Percentiles rank a stretch among this genome's conserved stretches.
These are phyloP conservation scores for Crataegus laevigata DNA, from an alignment of 306 rosid genomes.

Conservation along the genomic window DNA sequence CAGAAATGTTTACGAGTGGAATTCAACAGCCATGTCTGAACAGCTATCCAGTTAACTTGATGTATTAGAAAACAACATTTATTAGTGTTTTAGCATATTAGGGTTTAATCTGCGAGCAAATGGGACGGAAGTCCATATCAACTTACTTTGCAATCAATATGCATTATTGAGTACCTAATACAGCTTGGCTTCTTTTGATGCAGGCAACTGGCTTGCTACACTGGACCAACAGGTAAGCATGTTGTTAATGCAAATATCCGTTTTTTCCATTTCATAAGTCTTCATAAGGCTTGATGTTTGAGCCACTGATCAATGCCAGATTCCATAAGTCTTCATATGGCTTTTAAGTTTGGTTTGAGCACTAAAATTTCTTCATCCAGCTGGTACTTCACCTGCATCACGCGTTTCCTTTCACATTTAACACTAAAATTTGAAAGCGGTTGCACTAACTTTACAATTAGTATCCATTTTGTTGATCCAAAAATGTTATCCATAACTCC, in stretches of 20 bases:
- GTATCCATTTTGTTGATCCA: not conserved
- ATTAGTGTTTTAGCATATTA: not conserved
- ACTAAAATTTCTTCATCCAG: not conserved
- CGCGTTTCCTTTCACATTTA: not conserved
- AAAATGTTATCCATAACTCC: not conserved
- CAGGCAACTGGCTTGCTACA: slow-evolving; percentile 50
- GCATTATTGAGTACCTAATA: slow-evolving; percentile 2
- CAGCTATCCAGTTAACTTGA: not conserved
- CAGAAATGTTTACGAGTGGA: not conserved
- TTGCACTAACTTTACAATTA: not conserved
- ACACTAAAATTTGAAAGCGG: not conserved
- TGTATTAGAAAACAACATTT: not conserved
- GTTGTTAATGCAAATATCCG: not conserved
- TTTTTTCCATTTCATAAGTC: not conserved
- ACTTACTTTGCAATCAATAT: not conserved
- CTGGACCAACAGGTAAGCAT: slow-evolving; percentile 41
- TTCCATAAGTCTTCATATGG: not conserved
- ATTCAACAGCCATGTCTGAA: not conserved
- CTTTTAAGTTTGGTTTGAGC: not conserved
- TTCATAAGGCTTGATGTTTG: not conserved
- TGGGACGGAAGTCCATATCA: not conserved
- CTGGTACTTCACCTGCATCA: not conserved
- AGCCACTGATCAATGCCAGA: not conserved
- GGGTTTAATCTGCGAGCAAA: not conserved
- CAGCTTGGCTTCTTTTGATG: slow-evolving; percentile 22